Percentiles rank a stretch among this genome's conserved stretches.
Conservation (phyloP, 805 yeast genomes). For the Metschnikowia vanudenii region DNA sequence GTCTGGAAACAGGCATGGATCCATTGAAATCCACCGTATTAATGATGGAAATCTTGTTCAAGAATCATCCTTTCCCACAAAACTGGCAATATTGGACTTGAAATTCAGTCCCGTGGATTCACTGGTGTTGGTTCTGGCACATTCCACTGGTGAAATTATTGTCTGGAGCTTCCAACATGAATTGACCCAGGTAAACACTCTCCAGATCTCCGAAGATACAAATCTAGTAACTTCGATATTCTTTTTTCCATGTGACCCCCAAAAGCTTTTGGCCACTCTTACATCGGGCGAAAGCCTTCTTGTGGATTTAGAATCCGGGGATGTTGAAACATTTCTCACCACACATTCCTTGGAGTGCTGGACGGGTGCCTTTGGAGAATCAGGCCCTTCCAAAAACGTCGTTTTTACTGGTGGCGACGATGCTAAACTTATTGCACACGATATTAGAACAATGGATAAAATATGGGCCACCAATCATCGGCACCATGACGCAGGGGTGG, state of each 20-base stretch:
- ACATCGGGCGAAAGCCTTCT: conserved; percentile 64
- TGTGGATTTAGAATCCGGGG: conserved; percentile 28
- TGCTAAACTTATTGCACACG: conserved; percentile 70
- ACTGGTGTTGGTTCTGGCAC: conserved; percentile 56
- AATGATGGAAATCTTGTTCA: conserved; percentile 15
- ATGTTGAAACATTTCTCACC: conserved; percentile 27
- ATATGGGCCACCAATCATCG: conserved; percentile 45
- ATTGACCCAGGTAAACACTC: conserved; percentile 14
- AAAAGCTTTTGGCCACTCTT: conserved; percentile 52
- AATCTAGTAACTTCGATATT: conserved; percentile 63
- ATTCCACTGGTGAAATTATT: conserved; percentile 73
- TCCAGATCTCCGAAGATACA: conserved; percentile 48
- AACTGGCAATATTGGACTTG: conserved; percentile 74
- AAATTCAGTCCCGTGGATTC: conserved; percentile 60
- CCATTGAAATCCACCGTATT: conserved; percentile 43
- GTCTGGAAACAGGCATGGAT: conserved; percentile 63
- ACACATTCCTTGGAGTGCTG: conserved; percentile 80
- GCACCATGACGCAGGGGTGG: conserved; percentile 89
- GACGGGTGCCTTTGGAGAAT: conserved; percentile 73
- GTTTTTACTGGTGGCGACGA: conserved; percentile 93
- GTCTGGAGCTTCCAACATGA: conserved; percentile 51
- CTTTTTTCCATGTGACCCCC: conserved; percentile 46
- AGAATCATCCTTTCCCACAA: conserved; percentile 30
- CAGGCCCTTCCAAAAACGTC: conserved; percentile 51
- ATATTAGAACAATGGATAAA: conserved; percentile 43